Evolutionary conservation across 2,329 filamentous ascomycete species (phyloP).

Genomic region (Talaromyces sp.): DNA sequence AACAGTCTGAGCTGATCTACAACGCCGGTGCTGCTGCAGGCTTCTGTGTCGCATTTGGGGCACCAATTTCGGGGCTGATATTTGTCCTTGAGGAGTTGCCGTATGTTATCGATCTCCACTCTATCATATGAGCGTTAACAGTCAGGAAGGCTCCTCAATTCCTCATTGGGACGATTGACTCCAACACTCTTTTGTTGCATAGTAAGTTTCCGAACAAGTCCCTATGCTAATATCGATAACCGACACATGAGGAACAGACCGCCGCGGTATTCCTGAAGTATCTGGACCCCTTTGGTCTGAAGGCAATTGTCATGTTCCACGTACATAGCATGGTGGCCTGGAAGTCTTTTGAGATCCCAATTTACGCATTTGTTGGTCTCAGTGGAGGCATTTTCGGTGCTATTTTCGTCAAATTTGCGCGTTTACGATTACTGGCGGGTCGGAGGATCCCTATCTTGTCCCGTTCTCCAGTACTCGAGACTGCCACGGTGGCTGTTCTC

Average conservation of each 20-base stretch:
- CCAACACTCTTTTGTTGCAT: not conserved
- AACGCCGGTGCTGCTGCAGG: not conserved
- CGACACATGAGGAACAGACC: not conserved
- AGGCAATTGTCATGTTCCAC: slow-evolving; percentile 1
- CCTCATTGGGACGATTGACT: not conserved
- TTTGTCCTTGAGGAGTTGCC: not conserved
- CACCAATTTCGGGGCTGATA: not conserved
- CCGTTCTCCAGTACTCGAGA: not conserved
- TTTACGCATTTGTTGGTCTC: not conserved
- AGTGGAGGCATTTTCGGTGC: not conserved
- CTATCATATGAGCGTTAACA: not conserved
- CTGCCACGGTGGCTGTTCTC: not conserved
- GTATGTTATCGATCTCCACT: not conserved
- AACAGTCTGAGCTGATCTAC: not conserved
- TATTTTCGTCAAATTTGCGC: not conserved
- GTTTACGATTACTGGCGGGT: not conserved
- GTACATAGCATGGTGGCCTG: not conserved
- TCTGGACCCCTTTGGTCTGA: not conserved
- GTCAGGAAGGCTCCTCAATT: not conserved
- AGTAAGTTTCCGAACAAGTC: not conserved
- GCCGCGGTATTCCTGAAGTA: not conserved
- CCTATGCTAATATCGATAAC: not conserved
- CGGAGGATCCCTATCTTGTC: not conserved
- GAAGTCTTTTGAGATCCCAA: not conserved
- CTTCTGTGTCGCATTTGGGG: not conserved